Conservation (phyloP, 805 yeast species). For the Myxozyma neotropica region DNA sequence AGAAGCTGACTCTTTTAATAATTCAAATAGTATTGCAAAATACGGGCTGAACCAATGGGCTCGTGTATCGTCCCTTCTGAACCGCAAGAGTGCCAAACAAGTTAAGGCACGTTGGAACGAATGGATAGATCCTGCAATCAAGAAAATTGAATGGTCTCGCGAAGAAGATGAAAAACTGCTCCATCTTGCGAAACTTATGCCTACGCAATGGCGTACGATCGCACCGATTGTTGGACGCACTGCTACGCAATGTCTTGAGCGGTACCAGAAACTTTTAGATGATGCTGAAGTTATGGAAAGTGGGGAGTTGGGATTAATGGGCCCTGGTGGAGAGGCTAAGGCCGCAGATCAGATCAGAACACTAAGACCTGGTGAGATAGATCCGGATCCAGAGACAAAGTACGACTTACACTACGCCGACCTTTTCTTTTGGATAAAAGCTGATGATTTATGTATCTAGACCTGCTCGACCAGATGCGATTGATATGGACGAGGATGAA, state of each 20-base stretch:
- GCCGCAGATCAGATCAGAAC: constrained; percentile 43
- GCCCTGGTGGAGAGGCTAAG: constrained; percentile 57
- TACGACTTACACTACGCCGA: too few species aligned
- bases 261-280: constrained; percentile 73
- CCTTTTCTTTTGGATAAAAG: too few species aligned
- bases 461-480: constrained; percentile 80
- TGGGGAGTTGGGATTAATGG: constrained; percentile 48
- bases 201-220: constrained; percentile 95
- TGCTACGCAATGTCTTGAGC: constrained; percentile 80
- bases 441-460: neutral
- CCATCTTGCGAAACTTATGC: constrained; percentile 66
- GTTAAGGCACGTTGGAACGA: constrained; percentile 93
- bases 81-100: constrained; percentile 85
- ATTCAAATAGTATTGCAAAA: constrained; percentile 70
- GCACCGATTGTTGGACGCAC: constrained; percentile 80
- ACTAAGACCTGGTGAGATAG: constrained; percentile 57
- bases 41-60: constrained; percentile 96
- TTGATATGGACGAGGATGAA: constrained; percentile 83
- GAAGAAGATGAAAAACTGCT: constrained; percentile 77
- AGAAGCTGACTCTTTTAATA: too few species aligned
- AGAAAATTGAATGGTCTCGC: constrained; percentile 65
- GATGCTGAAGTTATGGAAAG: constrained; percentile 48
- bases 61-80: constrained; percentile 80
- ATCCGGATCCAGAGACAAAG: constrained; percentile 70
- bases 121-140: constrained; percentile 74